A percentile compares a stretch with the other conserved stretches of the same genome.
phyloP scores from a whole-genome alignment of 441 rosid species.

The Populus hybrid region DNA sequence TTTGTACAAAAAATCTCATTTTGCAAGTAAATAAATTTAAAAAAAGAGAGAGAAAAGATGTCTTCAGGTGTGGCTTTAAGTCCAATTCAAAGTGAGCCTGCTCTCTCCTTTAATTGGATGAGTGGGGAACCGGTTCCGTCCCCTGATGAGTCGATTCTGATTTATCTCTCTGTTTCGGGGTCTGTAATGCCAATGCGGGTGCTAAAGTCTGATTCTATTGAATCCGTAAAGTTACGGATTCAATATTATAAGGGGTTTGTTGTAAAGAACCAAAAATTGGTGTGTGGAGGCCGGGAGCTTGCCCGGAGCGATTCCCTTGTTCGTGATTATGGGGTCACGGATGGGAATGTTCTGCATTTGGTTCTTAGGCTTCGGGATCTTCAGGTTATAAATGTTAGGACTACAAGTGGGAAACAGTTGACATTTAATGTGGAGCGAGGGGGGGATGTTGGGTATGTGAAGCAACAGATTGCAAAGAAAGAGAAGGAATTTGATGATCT shows the following conservation, averaged over 20 bases:
- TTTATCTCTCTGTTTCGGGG: conserved; percentile 42
- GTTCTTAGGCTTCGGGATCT: conserved; percentile 75
- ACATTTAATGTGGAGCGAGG: conserved; percentile 61
- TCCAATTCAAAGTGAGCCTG: conserved; percentile 38
- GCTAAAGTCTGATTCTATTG: conserved; percentile 58
- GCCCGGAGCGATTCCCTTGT: conserved; percentile 66
- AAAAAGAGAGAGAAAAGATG: conserved; percentile 25
- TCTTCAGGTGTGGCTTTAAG: conserved; percentile 52
- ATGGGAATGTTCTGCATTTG: conserved; percentile 76
- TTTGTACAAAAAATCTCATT: background rate
- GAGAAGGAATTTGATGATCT: conserved; percentile 44
- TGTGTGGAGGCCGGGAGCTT: conserved; percentile 71
- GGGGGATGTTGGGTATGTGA: conserved; percentile 70
- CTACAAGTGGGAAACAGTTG: conserved; percentile 53
- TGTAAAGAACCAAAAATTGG: conserved; percentile 68
- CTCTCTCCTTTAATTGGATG: conserved; percentile 26
- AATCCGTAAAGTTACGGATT: conserved; percentile 65
- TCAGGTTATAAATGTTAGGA: conserved; percentile 65
- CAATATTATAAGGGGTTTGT: conserved; percentile 70
- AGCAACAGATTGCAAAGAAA: conserved; percentile 61
- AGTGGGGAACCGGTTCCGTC: conserved; percentile 19
- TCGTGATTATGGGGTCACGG: conserved; percentile 67
- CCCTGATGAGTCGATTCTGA: conserved; percentile 49
- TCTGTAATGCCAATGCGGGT: conserved; percentile 55
- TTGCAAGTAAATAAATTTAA: background rate